Conservation (phyloP, 2,329 filamentous ascomycete species). For the Beauveria australis region DNA sequence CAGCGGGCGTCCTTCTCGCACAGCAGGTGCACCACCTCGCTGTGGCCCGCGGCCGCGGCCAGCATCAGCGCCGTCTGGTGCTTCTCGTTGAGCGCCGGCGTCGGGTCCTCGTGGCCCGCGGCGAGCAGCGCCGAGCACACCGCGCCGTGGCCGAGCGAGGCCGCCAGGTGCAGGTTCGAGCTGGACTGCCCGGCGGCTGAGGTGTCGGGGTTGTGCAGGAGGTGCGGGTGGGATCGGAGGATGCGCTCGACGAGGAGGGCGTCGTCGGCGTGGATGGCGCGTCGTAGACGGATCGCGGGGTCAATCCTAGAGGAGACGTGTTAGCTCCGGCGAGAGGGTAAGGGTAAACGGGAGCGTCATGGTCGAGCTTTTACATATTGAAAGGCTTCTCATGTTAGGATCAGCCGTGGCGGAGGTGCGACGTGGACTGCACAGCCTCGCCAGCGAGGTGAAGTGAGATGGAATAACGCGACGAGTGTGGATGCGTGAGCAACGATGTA, state of each 20-base stretch:
- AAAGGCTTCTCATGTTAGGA: neutral
- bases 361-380: neutral
- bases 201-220: slow-evolving; percentile 73
- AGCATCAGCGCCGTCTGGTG: slow-evolving; percentile 78
- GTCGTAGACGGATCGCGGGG: slow-evolving; percentile 65
- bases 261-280: slow-evolving; percentile 72
- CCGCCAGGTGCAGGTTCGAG: slow-evolving; percentile 75
- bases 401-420: neutral
- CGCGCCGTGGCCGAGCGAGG: slow-evolving; percentile 59
- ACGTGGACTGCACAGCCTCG: neutral
- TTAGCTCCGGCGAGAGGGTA: neutral
- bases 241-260: slow-evolving; percentile 66
- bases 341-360: too few relatives aligned
- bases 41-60: slow-evolving; percentile 60
- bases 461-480: neutral
- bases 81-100: slow-evolving; percentile 68
- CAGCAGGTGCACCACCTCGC: slow-evolving; percentile 65
- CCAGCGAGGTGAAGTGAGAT: slow-evolving; percentile 7
- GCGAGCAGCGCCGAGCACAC: slow-evolving; percentile 64
- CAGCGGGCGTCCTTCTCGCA: slow-evolving; percentile 54
- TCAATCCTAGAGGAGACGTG: slow-evolving; percentile 53
- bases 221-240: slow-evolving; percentile 59
- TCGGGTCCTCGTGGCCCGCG: slow-evolving; percentile 66
- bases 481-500: neutral
- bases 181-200: slow-evolving; percentile 62